Conservation (phyloP, 2,329 filamentous ascomycete species). For the Nigrograna mackinnonii region DNA sequence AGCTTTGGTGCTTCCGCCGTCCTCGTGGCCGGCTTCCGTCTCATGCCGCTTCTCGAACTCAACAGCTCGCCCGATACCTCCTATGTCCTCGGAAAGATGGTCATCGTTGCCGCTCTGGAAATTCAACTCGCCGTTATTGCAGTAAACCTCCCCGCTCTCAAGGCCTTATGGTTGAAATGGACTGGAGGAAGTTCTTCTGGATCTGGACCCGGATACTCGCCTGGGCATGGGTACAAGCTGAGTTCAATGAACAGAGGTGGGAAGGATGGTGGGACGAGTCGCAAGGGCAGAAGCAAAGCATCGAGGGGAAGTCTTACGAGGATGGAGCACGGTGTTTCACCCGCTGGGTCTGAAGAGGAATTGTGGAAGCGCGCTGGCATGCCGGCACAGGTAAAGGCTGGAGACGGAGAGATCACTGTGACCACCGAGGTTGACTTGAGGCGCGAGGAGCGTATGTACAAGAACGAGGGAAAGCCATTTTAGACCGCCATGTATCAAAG, state of each 20-base stretch:
- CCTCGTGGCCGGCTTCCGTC: slow-evolving; percentile 18
- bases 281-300: slow-evolving; percentile 6
- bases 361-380: slow-evolving; percentile 9
- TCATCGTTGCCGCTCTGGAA: slow-evolving; percentile 35
- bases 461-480: no score
- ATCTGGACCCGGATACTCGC: slow-evolving; percentile 2
- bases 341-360: slow-evolving; percentile 19
- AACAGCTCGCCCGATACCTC: slow-evolving; percentile 25
- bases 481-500: no score
- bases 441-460: no score
- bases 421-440: no score
- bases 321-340: slow-evolving; percentile 9
- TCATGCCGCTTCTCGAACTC: slow-evolving; percentile 24
- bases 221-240: slow-evolving; percentile 9
- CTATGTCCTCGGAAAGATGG: slow-evolving; percentile 34
- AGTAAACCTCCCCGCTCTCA: slow-evolving; percentile 35
- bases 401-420: no score
- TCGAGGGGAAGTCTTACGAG: slow-evolving; percentile 14
- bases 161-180: slow-evolving; percentile 30
- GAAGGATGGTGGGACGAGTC: neutral
- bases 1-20: slow-evolving; percentile 32
- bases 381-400: no score
- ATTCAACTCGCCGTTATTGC: slow-evolving; percentile 36
- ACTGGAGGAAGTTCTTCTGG: slow-evolving; percentile 8
- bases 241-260: slow-evolving; percentile 6